These are phyloP conservation scores for Pyricularia pennisetigena DNA, from an alignment of 2,329 filamentous ascomycete genomes.

Conservation along the genomic window DNA sequence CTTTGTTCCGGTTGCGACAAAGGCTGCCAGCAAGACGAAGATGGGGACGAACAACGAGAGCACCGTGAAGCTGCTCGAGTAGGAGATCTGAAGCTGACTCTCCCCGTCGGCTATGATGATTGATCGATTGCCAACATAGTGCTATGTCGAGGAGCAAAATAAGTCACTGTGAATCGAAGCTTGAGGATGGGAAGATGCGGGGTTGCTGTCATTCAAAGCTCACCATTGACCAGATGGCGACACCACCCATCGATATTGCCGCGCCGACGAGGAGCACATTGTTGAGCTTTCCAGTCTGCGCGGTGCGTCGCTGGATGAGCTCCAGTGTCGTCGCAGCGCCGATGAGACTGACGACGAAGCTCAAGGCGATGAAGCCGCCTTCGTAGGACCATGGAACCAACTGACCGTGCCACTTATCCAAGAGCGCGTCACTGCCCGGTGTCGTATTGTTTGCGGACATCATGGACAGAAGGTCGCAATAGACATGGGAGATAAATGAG, in stretches of 20 bases:
- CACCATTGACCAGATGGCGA: slow-evolving; percentile 65
- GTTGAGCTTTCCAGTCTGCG: slow-evolving; percentile 57
- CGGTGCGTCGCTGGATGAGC: slow-evolving; percentile 66
- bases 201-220: slow-evolving; percentile 8
- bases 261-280: slow-evolving; percentile 55
- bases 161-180: slow-evolving; percentile 9
- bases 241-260: slow-evolving; percentile 62
- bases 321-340: slow-evolving; percentile 75
- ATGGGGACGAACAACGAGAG: slow-evolving; percentile 76
- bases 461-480: not conserved
- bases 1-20: slow-evolving; percentile 56
- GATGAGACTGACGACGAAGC: slow-evolving; percentile 66
- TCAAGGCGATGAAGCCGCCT: slow-evolving; percentile 58
- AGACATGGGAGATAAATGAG: not conserved
- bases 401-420: slow-evolving; percentile 30
- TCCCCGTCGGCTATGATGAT: slow-evolving; percentile 59
- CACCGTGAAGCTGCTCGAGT: slow-evolving; percentile 61
- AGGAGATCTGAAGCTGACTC: slow-evolving; percentile 57
- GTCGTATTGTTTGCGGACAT: not conserved
- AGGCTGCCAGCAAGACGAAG: slow-evolving; percentile 61
- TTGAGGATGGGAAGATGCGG: not conserved
- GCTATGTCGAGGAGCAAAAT: slow-evolving; percentile 43
- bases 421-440: slow-evolving; percentile 12
- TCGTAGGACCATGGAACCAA: slow-evolving; percentile 40
- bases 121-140: slow-evolving; percentile 75